Evolutionary conservation across 257 asterid genomes (phyloP).

Genomic region (Fraxinus americana): DNA sequence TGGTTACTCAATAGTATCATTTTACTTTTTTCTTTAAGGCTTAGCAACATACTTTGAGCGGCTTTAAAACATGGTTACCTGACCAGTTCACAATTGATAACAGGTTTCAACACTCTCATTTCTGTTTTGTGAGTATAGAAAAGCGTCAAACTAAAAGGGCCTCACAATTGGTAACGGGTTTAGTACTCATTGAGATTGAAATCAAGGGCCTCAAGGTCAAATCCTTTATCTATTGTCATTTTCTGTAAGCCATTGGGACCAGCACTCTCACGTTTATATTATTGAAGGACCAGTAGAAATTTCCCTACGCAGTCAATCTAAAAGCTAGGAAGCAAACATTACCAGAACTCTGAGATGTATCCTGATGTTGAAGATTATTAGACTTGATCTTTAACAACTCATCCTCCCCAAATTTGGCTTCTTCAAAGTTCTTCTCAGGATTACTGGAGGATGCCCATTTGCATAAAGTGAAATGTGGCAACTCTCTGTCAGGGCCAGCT

Average conservation of each 20-base stretch:
- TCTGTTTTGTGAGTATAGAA: background rate
- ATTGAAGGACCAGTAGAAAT: background rate
- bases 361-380: slow-evolving; percentile 31
- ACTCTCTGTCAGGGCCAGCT: slow-evolving; percentile 37
- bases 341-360: slow-evolving; percentile 34
- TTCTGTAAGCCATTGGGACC: background rate
- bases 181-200: background rate
- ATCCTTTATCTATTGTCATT: background rate
- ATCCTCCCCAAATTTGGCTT: slow-evolving; percentile 52
- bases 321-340: slow-evolving; percentile 18
- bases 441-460: slow-evolving; percentile 64
- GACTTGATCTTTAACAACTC: slow-evolving; percentile 38
- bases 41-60: background rate
- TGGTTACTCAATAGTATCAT: background rate
- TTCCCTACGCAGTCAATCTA: background rate
- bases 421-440: slow-evolving; percentile 38
- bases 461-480: slow-evolving; percentile 55
- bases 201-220: background rate
- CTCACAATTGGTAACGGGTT: background rate
- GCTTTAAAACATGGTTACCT: background rate
- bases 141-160: background rate
- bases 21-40: background rate
- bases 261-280: background rate
- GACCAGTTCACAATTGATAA: background rate
- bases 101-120: background rate